phyloP scores from a whole-genome alignment of 2,329 filamentous ascomycete genomes.

The Calonectria hongkongensis region DNA sequence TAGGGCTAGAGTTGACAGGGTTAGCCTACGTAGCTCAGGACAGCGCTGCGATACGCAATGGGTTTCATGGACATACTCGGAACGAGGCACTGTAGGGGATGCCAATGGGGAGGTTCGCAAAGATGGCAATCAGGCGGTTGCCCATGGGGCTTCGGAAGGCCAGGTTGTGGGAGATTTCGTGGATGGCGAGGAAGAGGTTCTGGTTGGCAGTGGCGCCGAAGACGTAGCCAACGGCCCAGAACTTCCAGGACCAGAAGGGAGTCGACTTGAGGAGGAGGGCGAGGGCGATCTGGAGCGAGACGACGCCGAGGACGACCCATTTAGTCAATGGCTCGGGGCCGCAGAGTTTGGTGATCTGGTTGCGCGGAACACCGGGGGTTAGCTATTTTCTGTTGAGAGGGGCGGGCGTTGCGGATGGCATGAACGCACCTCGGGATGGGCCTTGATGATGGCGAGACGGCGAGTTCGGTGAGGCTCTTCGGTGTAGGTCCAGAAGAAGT shows the following conservation, averaged over 20 bases:
- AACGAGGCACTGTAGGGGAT: slow-evolving; percentile 98
- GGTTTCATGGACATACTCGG: slow-evolving; percentile 73
- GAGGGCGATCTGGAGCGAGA: slow-evolving; percentile 85
- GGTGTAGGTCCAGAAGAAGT: slow-evolving; percentile 99
- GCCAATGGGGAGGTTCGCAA: slow-evolving; percentile 96
- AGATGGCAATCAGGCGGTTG: slow-evolving; percentile 91
- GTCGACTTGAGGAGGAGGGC: slow-evolving; percentile 86
- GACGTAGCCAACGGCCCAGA: slow-evolving; percentile 91
- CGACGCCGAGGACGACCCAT: slow-evolving; percentile 90
- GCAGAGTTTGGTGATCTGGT: slow-evolving; percentile 94
- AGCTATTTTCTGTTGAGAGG: slow-evolving; percentile 25
- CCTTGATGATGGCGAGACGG: slow-evolving; percentile 96
- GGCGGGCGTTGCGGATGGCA: slow-evolving; percentile 17
- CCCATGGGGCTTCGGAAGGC: slow-evolving; percentile 88
- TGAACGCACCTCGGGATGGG: slow-evolving; percentile 88
- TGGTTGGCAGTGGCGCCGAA: slow-evolving; percentile 97
- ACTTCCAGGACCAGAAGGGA: slow-evolving; percentile 87
- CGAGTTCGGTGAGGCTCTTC: slow-evolving; percentile 97
- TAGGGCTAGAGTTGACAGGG: slow-evolving; percentile 79
- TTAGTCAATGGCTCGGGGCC: slow-evolving; percentile 97
- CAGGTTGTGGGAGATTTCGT: slow-evolving; percentile 98
- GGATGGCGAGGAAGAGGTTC: slow-evolving; percentile 98
- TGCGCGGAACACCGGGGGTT: slow-evolving; percentile 32
- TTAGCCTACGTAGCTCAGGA: slow-evolving; percentile 46
- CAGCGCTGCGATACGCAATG: not conserved